Base-by-base conservation (phyloP, 257 asterid genomes). In the Fraxinus anomala region DNA sequence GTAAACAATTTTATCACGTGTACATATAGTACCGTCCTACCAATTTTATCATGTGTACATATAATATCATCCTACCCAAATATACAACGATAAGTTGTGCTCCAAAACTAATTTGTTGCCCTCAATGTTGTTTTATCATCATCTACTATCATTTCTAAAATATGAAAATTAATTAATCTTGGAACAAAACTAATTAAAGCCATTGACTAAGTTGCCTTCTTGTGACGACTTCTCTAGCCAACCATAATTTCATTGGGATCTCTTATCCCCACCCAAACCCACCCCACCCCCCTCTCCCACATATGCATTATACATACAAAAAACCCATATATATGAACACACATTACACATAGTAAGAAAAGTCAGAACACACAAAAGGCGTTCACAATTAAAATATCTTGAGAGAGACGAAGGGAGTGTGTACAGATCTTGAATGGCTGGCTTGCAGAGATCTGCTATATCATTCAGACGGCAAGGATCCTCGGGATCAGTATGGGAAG, bases 381-480 rank as follows among this genome's bases (percentile, higher is more conserved):
- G 72, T 56, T 68, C 82, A 14, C 51, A 67, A 23, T 68, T 42
- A 14, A 47, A 63, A 47, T 6, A 69, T 81, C 49, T 28, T 24
- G 19, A 39, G 19, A 75, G 37, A 49, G 61, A 39, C 16, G 26
- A 4, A 6, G 73, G 36, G 23, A 8, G 54, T 2, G 21, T 30
- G 13, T 54, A 26, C 13, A 51, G 10, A 59, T 40, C 72, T 66
- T 42, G 5, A 39, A 86, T 88, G 92, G 89, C 82, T 24, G 91
- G 86, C 44, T 81, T 89, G 85, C 92, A 82, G 86, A 89, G 89
- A 87, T 89, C 92, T 0, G 80, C 51, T n/a, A 76, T 83, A 9
- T 87, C 93, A 36, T 89, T 87, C 82, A 74, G 93, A 77, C 81
- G 91, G 67, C 91, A 87, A 76, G 91, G 93, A 51, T 89, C 93